Base-by-base conservation (phyloP, 495 filamentous ascomycete species). In the Saxophila tyrrhenica region DNA sequence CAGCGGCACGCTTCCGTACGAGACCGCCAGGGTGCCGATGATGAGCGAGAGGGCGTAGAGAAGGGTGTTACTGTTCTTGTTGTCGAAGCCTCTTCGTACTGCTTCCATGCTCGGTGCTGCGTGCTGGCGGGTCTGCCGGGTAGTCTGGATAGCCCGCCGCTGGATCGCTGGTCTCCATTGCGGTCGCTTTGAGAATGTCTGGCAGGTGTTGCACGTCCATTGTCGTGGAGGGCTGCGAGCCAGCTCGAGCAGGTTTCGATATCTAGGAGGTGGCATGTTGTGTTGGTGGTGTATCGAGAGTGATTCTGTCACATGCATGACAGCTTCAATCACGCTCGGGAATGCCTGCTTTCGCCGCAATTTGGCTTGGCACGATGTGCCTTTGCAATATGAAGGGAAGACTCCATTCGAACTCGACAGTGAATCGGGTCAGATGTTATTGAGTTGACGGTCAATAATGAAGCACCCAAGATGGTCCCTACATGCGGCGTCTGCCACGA, bases 1-100 rank as follows among this genome's bases (percentile, higher is more conserved):
- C 68, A 97, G 75, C 22, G 92, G 92, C 52, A 99, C 92, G 39
- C 89, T 94, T 52, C 91, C 91, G 67, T 99, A 99, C 5, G 89
- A 87, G 22, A 97, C 76, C 24, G 88, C 89, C 44, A 94, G 84
- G 5, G 90, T 96, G 54, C 86, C 91, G 50, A 99, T 72, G 56
- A 94, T 89, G 54, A 92, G 66, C 68, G 87, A 92, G 44, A 91
- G 69, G 25, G 84, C 80, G 70, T 95, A 96, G 68, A 81, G 87
- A 72, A 80, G 70, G 15, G 75, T 78, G 25, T 78, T 78, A 32
- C 62, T 67, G 63, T 87, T 87, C 71, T 72, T 75, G 62, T 70
- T 65, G 48, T 68, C 74, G 51, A 81, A 84, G 17, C 73, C 71
- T 50, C 74, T 74, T 19, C 69, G 70, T 67, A 83, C 60, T 50